Evolutionary conservation across 1,284 basidiomycete genomes (phyloP).

Genomic region (Naganishia sp.): DNA sequence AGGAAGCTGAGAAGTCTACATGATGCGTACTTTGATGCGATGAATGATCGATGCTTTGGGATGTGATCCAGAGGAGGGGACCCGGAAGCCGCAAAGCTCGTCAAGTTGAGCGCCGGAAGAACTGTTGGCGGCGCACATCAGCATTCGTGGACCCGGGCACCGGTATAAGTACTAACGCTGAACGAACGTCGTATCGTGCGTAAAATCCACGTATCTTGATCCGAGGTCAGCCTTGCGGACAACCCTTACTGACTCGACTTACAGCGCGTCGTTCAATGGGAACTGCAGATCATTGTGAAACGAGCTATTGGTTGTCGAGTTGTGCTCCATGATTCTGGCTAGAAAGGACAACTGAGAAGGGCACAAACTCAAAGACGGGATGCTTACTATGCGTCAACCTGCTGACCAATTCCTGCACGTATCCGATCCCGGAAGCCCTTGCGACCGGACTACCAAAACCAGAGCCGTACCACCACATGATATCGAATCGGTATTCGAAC

Average conservation of each 20-base stretch:
- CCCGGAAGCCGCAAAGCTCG: conserved; percentile 66
- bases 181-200: conserved; percentile 51
- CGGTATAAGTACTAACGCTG: conserved; percentile 39
- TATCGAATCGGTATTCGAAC: conserved; percentile 60
- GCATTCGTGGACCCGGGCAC: neutral
- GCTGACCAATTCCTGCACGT: conserved; percentile 55
- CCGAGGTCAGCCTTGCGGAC: conserved; percentile 15
- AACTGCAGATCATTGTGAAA: conserved; percentile 62
- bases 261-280: conserved; percentile 64
- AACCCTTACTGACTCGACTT: conserved; percentile 44
- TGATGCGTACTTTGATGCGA: conserved; percentile 46
- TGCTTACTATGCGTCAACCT: conserved; percentile 48
- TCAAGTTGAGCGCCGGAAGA: conserved; percentile 64
- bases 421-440: conserved; percentile 54
- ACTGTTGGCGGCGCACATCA: conserved; percentile 53
- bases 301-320: conserved; percentile 62
- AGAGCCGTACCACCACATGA: conserved; percentile 54
- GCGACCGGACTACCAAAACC: conserved; percentile 52
- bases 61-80: conserved; percentile 74
- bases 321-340: conserved; percentile 59
- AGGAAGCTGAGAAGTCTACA: neutral
- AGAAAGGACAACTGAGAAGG: neutral
- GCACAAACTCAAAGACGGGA: neutral
- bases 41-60: conserved; percentile 57
- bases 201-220: conserved; percentile 49